Evolutionary conservation across 1,139 yeast genomes (phyloP).

Genomic region (Tardiomyces depauwii): DNA sequence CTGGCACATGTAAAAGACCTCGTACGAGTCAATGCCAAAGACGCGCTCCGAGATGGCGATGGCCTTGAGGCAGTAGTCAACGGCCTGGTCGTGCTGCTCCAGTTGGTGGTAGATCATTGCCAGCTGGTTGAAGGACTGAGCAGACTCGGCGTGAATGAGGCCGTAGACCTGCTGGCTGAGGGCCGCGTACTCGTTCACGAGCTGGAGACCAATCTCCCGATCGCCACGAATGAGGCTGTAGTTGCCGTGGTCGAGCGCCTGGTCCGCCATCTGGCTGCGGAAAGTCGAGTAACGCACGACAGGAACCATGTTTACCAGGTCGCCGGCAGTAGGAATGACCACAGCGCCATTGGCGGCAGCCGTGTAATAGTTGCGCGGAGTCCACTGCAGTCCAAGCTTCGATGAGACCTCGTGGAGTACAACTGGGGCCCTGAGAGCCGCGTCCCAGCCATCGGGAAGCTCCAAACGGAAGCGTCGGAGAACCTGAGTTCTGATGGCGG

Average conservation of each 20-base stretch:
- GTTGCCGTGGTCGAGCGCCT: conserved; percentile 52
- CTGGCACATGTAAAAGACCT: conserved; percentile 58
- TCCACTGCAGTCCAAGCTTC: conserved; percentile 84
- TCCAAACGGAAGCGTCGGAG: conserved; percentile 42
- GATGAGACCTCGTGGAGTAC: conserved; percentile 62
- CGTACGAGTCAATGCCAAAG: conserved; percentile 69
- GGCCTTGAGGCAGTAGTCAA: conserved; percentile 60
- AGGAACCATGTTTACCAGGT: conserved; percentile 63
- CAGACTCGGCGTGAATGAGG: conserved; percentile 66
- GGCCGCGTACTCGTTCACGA: conserved; percentile 58
- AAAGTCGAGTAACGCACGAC: conserved; percentile 59
- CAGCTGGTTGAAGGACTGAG: conserved; percentile 52
- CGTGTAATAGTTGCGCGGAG: conserved; percentile 32
- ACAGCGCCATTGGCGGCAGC: conserved; percentile 14
- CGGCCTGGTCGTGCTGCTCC: conserved; percentile 48
- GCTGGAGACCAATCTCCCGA: conserved; percentile 24
- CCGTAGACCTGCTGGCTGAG: conserved; percentile 83
- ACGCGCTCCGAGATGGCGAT: conserved; percentile 68
- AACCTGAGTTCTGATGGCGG: conserved; percentile 42
- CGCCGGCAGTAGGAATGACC: conserved; percentile 34
- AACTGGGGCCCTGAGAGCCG: conserved; percentile 30
- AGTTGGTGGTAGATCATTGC: conserved; percentile 60
- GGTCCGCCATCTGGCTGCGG: conserved; percentile 60
- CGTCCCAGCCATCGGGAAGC: conserved; percentile 33
- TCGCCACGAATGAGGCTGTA: conserved; percentile 22